Conservation (phyloP, 1,284 basidiomycete genomes). For the Tremellales sp. region DNA sequence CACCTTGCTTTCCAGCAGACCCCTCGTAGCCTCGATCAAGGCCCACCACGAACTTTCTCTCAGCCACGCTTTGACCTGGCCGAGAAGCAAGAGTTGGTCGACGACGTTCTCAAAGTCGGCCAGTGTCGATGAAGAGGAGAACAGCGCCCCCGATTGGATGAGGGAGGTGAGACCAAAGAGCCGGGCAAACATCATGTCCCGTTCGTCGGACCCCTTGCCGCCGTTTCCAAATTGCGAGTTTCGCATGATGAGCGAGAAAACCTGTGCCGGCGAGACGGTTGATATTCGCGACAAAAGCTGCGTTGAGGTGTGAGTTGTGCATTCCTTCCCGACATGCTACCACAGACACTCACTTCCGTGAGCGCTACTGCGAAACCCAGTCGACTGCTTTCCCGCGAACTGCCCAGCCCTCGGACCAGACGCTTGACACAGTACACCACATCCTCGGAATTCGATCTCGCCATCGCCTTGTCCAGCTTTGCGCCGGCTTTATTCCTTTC, state of each 20-base stretch:
- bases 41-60: conserved; percentile 89
- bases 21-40: conserved; percentile 62
- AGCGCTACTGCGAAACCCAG: conserved; percentile 93
- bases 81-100: conserved; percentile 63
- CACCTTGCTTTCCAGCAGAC: conserved; percentile 58
- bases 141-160: conserved; percentile 74
- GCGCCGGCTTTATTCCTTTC: conserved; percentile 49
- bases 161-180: conserved; percentile 83
- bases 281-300: conserved; percentile 77
- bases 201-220: conserved; percentile 83
- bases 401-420: conserved; percentile 79
- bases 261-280: conserved; percentile 71
- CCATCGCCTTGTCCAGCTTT: conserved; percentile 45
- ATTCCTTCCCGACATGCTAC: conserved; percentile 3
- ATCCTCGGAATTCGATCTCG: conserved; percentile 73
- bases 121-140: conserved; percentile 57
- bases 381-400: conserved; percentile 86
- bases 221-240: conserved; percentile 65
- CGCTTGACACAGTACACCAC: conserved; percentile 83
- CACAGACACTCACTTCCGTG: conserved; percentile 68
- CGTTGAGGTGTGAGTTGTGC: conserved; percentile 3
- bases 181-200: conserved; percentile 86
- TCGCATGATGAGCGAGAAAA: conserved; percentile 67
- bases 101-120: conserved; percentile 64
- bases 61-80: conserved; percentile 84